phyloP scores from a whole-genome alignment of 352 stramenopile species.

The Globisporangium solare region DNA sequence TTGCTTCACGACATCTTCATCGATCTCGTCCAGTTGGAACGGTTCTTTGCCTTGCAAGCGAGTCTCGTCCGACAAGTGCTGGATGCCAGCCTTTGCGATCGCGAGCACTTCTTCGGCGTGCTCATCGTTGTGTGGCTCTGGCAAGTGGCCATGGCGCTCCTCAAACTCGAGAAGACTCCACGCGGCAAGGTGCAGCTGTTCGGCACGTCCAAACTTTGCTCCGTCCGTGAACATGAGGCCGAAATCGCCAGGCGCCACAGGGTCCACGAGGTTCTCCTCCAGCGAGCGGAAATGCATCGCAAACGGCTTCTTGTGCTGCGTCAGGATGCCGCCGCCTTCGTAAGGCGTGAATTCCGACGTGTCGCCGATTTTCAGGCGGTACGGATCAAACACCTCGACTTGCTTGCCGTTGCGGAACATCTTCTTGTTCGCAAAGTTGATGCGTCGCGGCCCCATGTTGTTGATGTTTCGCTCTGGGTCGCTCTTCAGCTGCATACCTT shows the following conservation, averaged over 20 bases:
- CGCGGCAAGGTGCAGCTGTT: constrained; percentile 73
- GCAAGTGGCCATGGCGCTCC: constrained; percentile 54
- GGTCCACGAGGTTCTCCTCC: constrained; percentile 60
- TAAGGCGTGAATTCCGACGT: constrained; percentile 80
- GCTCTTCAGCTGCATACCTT: constrained; percentile 63
- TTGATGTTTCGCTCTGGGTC: constrained; percentile 74
- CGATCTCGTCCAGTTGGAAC: constrained; percentile 66
- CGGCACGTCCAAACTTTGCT: constrained; percentile 81
- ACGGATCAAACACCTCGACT: constrained; percentile 81
- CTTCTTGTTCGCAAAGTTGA: constrained; percentile 84
- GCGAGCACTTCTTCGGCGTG: constrained; percentile 60
- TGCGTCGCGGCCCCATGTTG: constrained; percentile 62
- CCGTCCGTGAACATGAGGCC: constrained; percentile 85
- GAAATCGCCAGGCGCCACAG: constrained; percentile 63
- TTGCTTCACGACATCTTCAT: constrained; percentile 61
- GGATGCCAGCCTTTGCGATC: constrained; percentile 62
- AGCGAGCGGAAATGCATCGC: constrained; percentile 71
- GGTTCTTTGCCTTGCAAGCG: constrained; percentile 35
- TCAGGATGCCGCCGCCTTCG: constrained; percentile 74
- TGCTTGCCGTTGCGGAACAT: constrained; percentile 83
- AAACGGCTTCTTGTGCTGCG: constrained; percentile 82
- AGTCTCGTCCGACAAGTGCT: constrained; percentile 62
- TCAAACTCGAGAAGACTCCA: constrained; percentile 83
- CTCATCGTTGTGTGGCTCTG: constrained; percentile 55
- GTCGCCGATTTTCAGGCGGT: constrained; percentile 78